Percentiles rank a stretch among this genome's conserved stretches.
Conservation (phyloP, 2,329 filamentous ascomycete species). For the Stagonosporopsis chrysanthemi region DNA sequence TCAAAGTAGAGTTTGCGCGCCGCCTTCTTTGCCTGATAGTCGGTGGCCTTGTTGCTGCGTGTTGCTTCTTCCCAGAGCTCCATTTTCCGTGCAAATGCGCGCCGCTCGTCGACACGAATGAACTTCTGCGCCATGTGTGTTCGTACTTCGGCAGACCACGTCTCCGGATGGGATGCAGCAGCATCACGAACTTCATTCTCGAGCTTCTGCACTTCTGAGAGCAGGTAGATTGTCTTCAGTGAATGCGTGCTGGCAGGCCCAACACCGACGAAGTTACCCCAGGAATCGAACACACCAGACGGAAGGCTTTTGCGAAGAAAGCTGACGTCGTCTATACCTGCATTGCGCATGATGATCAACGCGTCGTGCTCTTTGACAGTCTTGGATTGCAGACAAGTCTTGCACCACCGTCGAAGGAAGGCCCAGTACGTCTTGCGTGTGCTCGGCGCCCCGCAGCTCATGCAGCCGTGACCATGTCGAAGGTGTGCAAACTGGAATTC, state of each 20-base stretch:
- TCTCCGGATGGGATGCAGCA: constrained; percentile 22
- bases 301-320: constrained; percentile 42
- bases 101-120: constrained; percentile 40
- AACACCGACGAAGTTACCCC: constrained; percentile 50
- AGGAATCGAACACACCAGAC: constrained; percentile 48
- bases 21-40: constrained; percentile 44
- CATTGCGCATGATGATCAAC: constrained; percentile 34
- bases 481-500: constrained; percentile 52
- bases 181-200: constrained; percentile 35
- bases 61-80: constrained; percentile 48
- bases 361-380: constrained; percentile 44
- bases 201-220: constrained; percentile 40
- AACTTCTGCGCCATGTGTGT: constrained; percentile 35
- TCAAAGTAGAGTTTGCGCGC: constrained; percentile 48
- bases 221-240: constrained; percentile 43
- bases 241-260: constrained; percentile 46
- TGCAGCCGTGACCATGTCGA: constrained; percentile 50
- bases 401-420: constrained; percentile 53
- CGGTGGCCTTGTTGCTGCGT: constrained; percentile 37
- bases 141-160: constrained; percentile 32
- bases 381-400: constrained; percentile 47
- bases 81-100: constrained; percentile 47
- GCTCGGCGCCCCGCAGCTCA: constrained; percentile 45
- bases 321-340: constrained; percentile 37
- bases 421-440: constrained; percentile 55